These are phyloP conservation scores for Epicoccum nigrum DNA, from an alignment of 2,329 filamentous ascomycete species.

Conservation along the genomic window DNA sequence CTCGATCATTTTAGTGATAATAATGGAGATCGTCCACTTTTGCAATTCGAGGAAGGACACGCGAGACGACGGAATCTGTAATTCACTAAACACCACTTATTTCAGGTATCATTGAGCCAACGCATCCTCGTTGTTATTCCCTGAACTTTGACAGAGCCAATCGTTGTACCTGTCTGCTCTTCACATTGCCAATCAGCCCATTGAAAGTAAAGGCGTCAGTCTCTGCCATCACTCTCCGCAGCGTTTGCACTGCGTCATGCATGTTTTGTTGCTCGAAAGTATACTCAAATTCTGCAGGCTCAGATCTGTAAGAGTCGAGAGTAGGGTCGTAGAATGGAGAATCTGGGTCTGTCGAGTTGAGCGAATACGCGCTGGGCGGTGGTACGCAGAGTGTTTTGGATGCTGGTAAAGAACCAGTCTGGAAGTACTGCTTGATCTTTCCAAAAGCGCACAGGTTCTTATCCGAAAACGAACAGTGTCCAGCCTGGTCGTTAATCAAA, in stretches of 20 bases:
- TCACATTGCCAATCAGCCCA: slow-evolving; percentile 8
- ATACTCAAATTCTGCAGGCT: neutral
- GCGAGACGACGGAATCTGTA: too few species aligned
- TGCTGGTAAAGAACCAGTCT: slow-evolving; percentile 53
- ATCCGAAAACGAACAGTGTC: slow-evolving; percentile 54
- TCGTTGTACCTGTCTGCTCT: neutral
- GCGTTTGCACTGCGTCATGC: neutral
- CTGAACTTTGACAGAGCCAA: neutral
- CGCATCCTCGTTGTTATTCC: too few species aligned
- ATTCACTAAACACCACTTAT: too few species aligned
- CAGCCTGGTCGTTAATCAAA: slow-evolving; percentile 51
- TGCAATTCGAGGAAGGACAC: too few species aligned
- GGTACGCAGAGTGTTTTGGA: slow-evolving; percentile 53
- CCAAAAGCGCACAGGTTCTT: slow-evolving; percentile 46
- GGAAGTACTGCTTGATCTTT: slow-evolving; percentile 49
- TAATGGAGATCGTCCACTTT: too few species aligned
- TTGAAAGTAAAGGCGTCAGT: slow-evolving; percentile 16
- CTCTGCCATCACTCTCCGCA: slow-evolving; percentile 9
- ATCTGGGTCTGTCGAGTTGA: slow-evolving; percentile 50
- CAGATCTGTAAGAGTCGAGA: slow-evolving; percentile 1
- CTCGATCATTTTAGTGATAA: too few species aligned
- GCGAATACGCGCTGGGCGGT: slow-evolving; percentile 38
- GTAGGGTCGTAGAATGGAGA: slow-evolving; percentile 32
- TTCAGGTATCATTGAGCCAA: too few species aligned
- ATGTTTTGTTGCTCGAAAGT: slow-evolving; percentile 1